Conservation (phyloP, 257 asterid genomes). For the Solanum medicagineum region DNA sequence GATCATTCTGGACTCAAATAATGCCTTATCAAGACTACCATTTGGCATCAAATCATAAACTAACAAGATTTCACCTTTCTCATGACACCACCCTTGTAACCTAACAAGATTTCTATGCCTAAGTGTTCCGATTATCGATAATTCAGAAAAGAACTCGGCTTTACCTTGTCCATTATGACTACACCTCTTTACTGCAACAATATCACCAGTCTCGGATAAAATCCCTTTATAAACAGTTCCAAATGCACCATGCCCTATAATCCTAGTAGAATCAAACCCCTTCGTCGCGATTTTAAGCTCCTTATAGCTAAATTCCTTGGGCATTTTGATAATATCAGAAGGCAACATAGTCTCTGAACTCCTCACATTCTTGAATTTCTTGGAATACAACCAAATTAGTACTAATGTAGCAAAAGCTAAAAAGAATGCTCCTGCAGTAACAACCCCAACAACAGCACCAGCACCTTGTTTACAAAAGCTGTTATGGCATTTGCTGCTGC, state of each 20-base stretch:
- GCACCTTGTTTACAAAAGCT: constrained; percentile 46
- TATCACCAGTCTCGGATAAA: not conserved
- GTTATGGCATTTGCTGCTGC: constrained; percentile 27
- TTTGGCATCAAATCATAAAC: constrained; percentile 7
- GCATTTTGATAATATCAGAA: constrained; percentile 43
- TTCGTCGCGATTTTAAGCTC: constrained; percentile 1
- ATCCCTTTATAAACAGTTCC: constrained; percentile 7
- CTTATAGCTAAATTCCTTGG: not conserved
- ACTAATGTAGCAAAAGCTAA: constrained; percentile 34
- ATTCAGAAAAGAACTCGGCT: constrained; percentile 3
- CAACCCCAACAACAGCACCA: constrained; percentile 70
- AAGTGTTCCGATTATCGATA: not conserved
- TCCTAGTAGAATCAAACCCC: not conserved
- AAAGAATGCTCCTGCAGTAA: constrained; percentile 64
- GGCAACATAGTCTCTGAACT: constrained; percentile 25
- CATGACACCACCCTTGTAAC: constrained; percentile 10
- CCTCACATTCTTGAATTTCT: constrained; percentile 29
- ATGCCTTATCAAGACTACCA: constrained; percentile 6
- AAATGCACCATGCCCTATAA: constrained; percentile 3
- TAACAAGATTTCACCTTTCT: constrained; percentile 6
- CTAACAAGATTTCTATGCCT: constrained; percentile 4
- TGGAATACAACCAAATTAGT: constrained; percentile 39
- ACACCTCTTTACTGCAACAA: constrained; percentile 3
- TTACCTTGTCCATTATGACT: not conserved
- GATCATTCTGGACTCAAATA: not conserved